phyloP scores from a whole-genome alignment of 2,329 filamentous ascomycete species.

The Metarhizium humberi region DNA sequence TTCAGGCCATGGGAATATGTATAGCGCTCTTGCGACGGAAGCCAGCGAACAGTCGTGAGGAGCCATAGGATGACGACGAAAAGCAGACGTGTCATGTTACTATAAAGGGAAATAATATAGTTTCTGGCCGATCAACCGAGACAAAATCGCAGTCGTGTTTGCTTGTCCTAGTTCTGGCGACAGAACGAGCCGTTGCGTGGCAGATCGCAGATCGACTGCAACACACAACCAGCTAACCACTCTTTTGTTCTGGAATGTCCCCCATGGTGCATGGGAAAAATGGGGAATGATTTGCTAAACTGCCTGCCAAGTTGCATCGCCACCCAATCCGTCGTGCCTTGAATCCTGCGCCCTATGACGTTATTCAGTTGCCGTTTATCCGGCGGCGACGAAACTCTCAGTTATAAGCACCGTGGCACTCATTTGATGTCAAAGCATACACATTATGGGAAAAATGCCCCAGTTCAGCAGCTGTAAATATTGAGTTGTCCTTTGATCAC shows the following conservation, averaged over 20 bases:
- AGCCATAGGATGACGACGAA: background rate
- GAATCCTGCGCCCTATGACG: background rate
- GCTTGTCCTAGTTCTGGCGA: no score
- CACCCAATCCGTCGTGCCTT: background rate
- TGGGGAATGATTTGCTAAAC: no score
- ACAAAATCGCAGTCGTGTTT: no score
- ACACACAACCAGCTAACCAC: no score
- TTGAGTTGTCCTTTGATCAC: background rate
- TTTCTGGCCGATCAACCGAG: no score
- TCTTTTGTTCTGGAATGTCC: no score
- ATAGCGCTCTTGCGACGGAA: conserved; percentile 16
- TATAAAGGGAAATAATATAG: no score
- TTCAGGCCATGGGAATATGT: conserved; percentile 27
- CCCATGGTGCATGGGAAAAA: no score
- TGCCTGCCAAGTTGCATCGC: background rate
- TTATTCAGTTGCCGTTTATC: conserved; percentile 1
- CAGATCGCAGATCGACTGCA: no score
- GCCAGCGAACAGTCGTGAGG: background rate
- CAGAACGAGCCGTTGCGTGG: no score
- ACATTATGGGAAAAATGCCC: background rate
- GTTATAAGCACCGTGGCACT: background rate
- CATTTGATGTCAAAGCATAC: background rate
- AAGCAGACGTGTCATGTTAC: no score
- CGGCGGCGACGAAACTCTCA: background rate
- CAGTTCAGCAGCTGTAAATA: background rate